Evolutionary conservation across 768 basidiomycete genomes (phyloP).

Genomic region (Mycena pura): DNA sequence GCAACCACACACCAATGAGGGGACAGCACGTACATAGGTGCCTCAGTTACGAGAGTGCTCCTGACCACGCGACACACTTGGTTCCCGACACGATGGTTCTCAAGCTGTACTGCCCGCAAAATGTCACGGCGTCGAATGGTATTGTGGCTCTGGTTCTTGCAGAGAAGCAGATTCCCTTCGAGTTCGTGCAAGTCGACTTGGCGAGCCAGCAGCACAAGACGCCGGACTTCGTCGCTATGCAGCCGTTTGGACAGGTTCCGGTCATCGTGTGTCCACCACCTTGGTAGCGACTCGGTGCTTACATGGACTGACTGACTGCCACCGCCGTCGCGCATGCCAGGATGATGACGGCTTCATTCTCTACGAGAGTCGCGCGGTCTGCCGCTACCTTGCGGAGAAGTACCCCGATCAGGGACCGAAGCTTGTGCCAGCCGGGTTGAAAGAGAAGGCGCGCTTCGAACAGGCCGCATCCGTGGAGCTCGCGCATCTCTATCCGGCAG

Average conservation of each 20-base stretch:
- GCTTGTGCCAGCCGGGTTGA: neutral
- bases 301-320: neutral
- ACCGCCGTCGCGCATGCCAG: neutral
- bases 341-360: neutral
- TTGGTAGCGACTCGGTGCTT: neutral
- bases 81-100: no score
- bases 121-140: no score
- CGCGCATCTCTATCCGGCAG: neutral
- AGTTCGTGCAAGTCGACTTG: conserved; percentile 44
- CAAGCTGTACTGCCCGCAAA: no score
- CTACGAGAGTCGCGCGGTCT: no score
- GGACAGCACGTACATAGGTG: no score
- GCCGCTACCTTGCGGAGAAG: neutral
- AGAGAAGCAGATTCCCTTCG: conserved; percentile 49
- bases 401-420: neutral
- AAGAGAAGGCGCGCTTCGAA: neutral
- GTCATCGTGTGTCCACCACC: neutral
- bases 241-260: conserved; percentile 62
- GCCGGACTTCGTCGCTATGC: conserved; percentile 35
- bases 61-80: no score
- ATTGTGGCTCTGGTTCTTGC: conserved; percentile 45
- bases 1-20: no score
- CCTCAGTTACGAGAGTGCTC: no score
- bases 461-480: neutral
- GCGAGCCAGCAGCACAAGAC: conserved; percentile 43